A percentile compares a stretch with the other conserved stretches of the same genome.
phyloP scores from a whole-genome alignment of 2,329 filamentous ascomycete genomes.

The Aureobasidium sp. region DNA sequence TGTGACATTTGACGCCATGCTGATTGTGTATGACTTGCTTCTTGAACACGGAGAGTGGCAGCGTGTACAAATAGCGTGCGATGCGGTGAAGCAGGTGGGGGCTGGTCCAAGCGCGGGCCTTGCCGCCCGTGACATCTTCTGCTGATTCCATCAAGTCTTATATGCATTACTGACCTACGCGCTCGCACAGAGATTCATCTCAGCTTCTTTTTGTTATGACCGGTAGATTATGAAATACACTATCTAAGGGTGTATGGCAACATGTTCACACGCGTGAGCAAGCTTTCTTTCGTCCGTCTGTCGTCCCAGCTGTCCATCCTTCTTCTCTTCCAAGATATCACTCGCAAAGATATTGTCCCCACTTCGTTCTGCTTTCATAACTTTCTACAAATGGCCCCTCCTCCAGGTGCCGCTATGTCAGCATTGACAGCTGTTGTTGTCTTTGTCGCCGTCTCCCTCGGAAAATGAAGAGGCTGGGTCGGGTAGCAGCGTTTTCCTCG shows the following conservation, averaged over 20 bases:
- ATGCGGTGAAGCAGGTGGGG: conserved; percentile 11
- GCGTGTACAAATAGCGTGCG: background rate
- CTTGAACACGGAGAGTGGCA: background rate
- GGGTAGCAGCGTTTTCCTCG: background rate
- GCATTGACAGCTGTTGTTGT: background rate
- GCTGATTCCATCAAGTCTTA: background rate
- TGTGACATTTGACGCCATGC: conserved; percentile 2
- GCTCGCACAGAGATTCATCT: background rate
- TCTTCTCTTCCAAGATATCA: background rate
- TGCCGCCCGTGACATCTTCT: background rate
- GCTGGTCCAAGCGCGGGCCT: background rate
- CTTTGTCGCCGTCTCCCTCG: background rate
- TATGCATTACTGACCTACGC: conserved; percentile 7
- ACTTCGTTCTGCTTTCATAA: conserved; percentile 10
- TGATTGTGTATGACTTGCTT: background rate
- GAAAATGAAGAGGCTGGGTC: background rate
- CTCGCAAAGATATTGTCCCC: background rate
- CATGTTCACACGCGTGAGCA: background rate
- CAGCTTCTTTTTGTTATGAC: background rate
- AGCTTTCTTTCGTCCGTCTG: background rate
- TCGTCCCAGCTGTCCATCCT: background rate
- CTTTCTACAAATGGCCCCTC: background rate
- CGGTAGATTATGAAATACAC: background rate
- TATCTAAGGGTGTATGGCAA: background rate
- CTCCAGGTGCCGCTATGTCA: background rate